Base-by-base conservation (phyloP, 2,329 filamentous ascomycete species). In the Cercospora citrullina region DNA sequence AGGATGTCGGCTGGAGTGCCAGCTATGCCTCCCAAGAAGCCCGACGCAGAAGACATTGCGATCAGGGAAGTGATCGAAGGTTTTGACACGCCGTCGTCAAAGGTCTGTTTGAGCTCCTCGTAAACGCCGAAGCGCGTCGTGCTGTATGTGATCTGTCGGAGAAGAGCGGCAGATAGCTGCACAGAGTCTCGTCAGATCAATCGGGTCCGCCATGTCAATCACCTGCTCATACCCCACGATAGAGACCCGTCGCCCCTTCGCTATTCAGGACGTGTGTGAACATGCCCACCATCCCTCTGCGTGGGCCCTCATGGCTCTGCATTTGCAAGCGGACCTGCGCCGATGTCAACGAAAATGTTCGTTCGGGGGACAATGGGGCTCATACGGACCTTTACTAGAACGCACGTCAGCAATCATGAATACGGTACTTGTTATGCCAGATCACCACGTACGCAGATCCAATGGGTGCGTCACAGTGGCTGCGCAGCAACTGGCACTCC, bases 41-140 rank as follows among this genome's bases (percentile, higher is more conserved):
- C 95, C 7, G 95, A 94, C 30, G 88, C 82, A 26, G 89, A 90
- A 63, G 94, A 92, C 80, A 98, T 91, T 72, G 87, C 91, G 71
- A 97, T 86, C 9, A 99, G 89, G 16, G 74, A 72, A 10, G 89
- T 84, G 74, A 97, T 89, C 2, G 90, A 88, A 2, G 93, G 90
- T 63, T 84, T 79, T 3, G 77, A 74, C 1, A 78, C 77, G 33
- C 80, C 72, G 7, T 85, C 83, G 42, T 87, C 87, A 77, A 90
- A 85, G 62, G 86, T 87, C 26, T 87, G 83, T 82, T 99, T 99
- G 68, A 98, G 85, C 74, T 96, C 89, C 82, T 98, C 95, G 84
- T 99, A 99, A 72, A 97, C 89, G 72, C 93, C 95, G 82, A 99
- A 99, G 60, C 95, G 92, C 42, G 93, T 95, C 61, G 95, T 99